Conservation (phyloP, 2,329 filamentous ascomycete genomes). For the Aspergillus sp. region DNA sequence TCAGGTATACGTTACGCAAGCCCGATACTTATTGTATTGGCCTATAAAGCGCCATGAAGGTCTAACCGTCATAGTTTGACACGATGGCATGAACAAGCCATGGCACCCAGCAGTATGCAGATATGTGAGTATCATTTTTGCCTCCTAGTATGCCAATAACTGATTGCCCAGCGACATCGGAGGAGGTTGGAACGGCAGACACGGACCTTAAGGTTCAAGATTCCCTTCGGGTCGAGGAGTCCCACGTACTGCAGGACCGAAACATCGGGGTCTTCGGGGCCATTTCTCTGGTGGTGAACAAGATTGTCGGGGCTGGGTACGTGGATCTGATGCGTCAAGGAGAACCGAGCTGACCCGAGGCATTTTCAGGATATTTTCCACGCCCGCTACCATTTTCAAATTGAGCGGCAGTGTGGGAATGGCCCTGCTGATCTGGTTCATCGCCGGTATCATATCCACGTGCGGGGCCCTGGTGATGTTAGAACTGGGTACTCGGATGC, state of each 20-base stretch:
- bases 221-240: slow-evolving; percentile 6
- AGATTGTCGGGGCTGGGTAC: slow-evolving; percentile 23
- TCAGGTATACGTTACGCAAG: background rate
- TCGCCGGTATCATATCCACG: background rate
- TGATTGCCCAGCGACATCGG: background rate
- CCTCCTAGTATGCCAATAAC: background rate
- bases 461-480: background rate
- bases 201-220: background rate
- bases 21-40: background rate
- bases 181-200: no score
- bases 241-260: slow-evolving; percentile 20
- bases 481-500: background rate
- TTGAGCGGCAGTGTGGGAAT: background rate
- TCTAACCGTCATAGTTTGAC: background rate
- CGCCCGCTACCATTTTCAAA: background rate
- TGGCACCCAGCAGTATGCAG: background rate
- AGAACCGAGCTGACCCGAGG: background rate
- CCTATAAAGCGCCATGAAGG: background rate
- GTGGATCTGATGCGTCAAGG: background rate
- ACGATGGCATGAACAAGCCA: background rate
- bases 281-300: slow-evolving; percentile 22
- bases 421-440: background rate
- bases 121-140: background rate
- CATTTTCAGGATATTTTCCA: background rate
- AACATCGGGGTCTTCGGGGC: slow-evolving; percentile 20